Percentiles rank a stretch among this genome's conserved stretches.
phyloP scores from a whole-genome alignment of 169 alveolate genomes.

The Plasmodium chabaudi region DNA sequence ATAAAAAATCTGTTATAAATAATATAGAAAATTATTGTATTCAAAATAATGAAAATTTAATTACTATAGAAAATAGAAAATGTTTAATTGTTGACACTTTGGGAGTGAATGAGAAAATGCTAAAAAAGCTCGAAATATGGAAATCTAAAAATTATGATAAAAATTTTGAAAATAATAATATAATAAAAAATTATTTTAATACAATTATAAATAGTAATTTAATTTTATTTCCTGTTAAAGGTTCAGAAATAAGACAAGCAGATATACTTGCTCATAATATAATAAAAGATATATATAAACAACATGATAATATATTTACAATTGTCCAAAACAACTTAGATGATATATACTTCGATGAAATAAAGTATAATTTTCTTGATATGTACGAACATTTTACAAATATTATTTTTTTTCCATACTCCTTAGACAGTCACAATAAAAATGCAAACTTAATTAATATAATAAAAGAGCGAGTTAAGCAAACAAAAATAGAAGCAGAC shows the following conservation, averaged over 20 bases:
- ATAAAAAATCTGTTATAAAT: conserved; percentile 38
- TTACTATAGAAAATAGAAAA: conserved; percentile 18
- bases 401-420: conserved; percentile 33
- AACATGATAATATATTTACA: conserved; percentile 15
- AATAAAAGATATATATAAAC: conserved; percentile 17
- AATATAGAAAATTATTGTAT: conserved; percentile 32
- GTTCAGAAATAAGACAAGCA: conserved; percentile 13
- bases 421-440: neutral
- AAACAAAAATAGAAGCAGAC: neutral
- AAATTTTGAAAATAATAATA: conserved; percentile 16
- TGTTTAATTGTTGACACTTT: conserved; percentile 42
- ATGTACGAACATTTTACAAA: conserved; percentile 36
- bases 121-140: conserved; percentile 17
- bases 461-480: conserved; percentile 1
- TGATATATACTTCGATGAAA: neutral
- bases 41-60: conserved; percentile 20
- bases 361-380: conserved; percentile 14
- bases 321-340: conserved; percentile 4
- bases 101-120: conserved; percentile 61
- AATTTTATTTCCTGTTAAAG: conserved; percentile 19
- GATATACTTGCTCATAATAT: conserved; percentile 35
- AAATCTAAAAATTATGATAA: neutral
- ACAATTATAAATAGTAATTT: conserved; percentile 31
- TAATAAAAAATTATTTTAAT: conserved; percentile 23
- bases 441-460: conserved; percentile 3